A percentile compares a stretch with the other conserved stretches of the same genome.
Conservation (phyloP, 169 alveolate genomes). For the Plasmodium coatneyi region DNA sequence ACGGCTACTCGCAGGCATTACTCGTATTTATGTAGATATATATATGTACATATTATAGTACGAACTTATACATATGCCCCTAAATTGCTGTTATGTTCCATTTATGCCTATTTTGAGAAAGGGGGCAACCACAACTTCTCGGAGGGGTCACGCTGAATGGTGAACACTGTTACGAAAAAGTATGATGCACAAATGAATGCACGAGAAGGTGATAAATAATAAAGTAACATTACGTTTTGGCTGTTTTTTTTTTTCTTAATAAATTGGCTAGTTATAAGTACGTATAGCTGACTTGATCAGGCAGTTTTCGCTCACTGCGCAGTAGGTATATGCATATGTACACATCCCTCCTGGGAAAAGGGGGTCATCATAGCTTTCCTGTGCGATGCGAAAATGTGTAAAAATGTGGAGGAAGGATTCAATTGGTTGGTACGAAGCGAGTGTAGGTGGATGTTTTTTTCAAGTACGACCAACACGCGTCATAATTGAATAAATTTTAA, state of each 20-base stretch:
- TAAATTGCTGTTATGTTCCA: not conserved
- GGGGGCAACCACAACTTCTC: not conserved
- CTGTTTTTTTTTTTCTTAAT: not conserved
- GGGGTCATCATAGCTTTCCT: not conserved
- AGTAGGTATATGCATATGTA: not conserved
- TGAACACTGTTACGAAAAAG: not conserved
- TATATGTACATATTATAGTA: not conserved
- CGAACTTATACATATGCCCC: not conserved
- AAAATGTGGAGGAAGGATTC: not conserved
- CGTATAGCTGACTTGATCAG: not conserved
- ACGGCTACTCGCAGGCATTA: not conserved
- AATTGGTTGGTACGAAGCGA: not conserved
- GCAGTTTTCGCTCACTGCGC: not conserved
- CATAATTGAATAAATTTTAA: not conserved
- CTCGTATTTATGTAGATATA: not conserved
- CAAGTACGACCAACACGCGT: not conserved
- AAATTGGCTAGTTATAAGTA: not conserved
- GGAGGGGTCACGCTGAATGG: not conserved
- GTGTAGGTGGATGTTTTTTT: not conserved
- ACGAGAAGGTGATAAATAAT: not conserved
- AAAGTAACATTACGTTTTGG: not conserved
- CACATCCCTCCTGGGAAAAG: not conserved
- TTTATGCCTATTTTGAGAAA: not conserved
- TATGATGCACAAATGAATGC: not conserved
- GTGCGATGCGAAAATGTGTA: not conserved